Evolutionary conservation across 140 eudicot genomes (phyloP), one percentile per base, ranked within the genome.

Genomic region (Bidens hawaiensis): DNA sequence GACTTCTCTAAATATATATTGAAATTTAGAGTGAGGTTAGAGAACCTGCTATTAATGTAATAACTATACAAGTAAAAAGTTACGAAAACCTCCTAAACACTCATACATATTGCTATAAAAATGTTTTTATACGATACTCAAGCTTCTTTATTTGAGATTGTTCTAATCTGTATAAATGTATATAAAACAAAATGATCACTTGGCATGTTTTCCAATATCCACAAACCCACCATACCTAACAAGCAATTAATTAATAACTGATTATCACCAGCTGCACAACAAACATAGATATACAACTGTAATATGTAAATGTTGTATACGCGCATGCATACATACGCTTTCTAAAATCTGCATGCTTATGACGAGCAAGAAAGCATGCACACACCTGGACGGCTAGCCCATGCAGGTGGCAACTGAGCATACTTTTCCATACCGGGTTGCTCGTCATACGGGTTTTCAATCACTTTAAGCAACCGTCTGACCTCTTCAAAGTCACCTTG

Each of bases 331-430:
- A 46, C 59, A 65, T 41, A 28, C 52, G 12, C 31, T 50, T 48
- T 38, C 23, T 9, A 56, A 26, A 68, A 11, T 12, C 25, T 47
- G 21, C 28, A n/a, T 19, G 42, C 27, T 86, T 65, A 88, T 3
- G 99, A 93, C 17, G 99, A 93, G 75, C 99, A 93, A 9, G 99
- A 93, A 33, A 93, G 94, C 99, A 93, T 93, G 68, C 99, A 64
- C 14, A 93, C 99, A 22, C 99, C 99, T 0, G 99, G 99, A 62
- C 99, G 87, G 52, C 81, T 83, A 18, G 99, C 99, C 99, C 99
- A 93, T 0, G 99, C 99, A 6, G 99, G 99, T 3, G 99, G 99
- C 76, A 93, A 76, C 0, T 94, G 95, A 0, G 97, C 95, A 24
- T 93, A 93, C 51, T 78, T 93, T 53, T 93, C 99, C 99, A 93